phyloP scores from a whole-genome alignment of 129 eudicot species.

The Artemisia tridentata region DNA sequence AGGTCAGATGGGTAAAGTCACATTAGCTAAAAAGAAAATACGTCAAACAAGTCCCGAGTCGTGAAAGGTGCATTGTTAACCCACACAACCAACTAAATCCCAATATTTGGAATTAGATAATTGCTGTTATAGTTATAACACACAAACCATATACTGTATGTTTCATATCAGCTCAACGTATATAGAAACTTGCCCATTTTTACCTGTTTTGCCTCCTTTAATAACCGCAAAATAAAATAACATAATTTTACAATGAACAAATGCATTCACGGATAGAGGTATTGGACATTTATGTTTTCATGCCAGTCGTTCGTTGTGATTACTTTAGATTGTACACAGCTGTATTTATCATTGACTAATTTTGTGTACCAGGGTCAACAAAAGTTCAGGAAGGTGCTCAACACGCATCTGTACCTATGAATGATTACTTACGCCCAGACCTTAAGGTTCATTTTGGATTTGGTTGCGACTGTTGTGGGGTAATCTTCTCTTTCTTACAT shows the following conservation, averaged over 20 bases:
- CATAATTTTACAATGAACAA: neutral
- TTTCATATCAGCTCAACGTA: no score
- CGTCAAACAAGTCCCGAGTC: no score
- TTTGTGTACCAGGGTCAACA: slow-evolving; percentile 19
- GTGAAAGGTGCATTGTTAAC: no score
- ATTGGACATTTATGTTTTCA: neutral
- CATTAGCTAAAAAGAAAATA: no score
- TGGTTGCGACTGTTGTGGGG: slow-evolving; percentile 70
- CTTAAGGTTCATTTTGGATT: slow-evolving; percentile 43
- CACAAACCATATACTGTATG: no score
- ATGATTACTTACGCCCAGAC: slow-evolving; percentile 27
- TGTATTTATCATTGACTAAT: neutral
- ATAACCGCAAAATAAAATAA: no score
- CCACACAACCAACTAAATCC: no score
- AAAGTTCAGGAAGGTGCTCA: slow-evolving; percentile 24
- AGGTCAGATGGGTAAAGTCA: no score
- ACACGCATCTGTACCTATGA: slow-evolving; percentile 14
- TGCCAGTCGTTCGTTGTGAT: neutral
- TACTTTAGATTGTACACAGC: neutral
- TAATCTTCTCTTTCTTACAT: slow-evolving; percentile 27
- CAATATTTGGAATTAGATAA: no score
- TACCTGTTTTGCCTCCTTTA: no score
- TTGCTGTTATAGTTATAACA: no score
- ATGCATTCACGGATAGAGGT: neutral
- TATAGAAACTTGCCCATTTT: no score